Evolutionary conservation across 441 rosid species (phyloP).

Genomic region (Gossypium schwendimanii): DNA sequence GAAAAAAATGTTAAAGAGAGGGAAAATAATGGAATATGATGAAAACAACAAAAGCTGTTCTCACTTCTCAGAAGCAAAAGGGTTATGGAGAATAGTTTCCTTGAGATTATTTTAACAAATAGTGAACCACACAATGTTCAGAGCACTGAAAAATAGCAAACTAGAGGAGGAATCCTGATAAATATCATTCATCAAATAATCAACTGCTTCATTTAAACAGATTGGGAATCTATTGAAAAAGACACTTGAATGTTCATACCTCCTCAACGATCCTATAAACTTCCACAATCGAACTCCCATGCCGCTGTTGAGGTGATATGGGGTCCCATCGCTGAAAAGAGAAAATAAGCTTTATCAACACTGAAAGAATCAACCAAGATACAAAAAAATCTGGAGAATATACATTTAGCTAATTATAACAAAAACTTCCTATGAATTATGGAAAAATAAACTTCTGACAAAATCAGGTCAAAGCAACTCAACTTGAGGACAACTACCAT

Average conservation of each 20-base stretch:
- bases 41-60: background rate
- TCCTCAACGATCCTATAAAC: slow-evolving; percentile 94
- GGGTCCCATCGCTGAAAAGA: slow-evolving; percentile 79
- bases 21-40: background rate
- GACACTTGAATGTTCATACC: slow-evolving; percentile 34
- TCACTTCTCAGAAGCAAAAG: background rate
- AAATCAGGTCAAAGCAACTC: background rate
- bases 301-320: slow-evolving; percentile 91
- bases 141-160: background rate
- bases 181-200: slow-evolving; percentile 2
- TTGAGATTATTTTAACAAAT: background rate
- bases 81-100: background rate
- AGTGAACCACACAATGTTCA: background rate
- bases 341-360: background rate
- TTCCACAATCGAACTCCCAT: slow-evolving; percentile 94
- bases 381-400: background rate
- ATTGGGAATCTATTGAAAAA: background rate
- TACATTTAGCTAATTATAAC: background rate
- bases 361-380: background rate
- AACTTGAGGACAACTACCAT: background rate
- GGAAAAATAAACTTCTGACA: background rate
- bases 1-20: background rate
- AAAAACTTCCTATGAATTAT: background rate
- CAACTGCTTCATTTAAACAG: background rate
- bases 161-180: background rate